Conservation (phyloP, 1,284 basidiomycete species). For the Puccinia brachypodii region DNA sequence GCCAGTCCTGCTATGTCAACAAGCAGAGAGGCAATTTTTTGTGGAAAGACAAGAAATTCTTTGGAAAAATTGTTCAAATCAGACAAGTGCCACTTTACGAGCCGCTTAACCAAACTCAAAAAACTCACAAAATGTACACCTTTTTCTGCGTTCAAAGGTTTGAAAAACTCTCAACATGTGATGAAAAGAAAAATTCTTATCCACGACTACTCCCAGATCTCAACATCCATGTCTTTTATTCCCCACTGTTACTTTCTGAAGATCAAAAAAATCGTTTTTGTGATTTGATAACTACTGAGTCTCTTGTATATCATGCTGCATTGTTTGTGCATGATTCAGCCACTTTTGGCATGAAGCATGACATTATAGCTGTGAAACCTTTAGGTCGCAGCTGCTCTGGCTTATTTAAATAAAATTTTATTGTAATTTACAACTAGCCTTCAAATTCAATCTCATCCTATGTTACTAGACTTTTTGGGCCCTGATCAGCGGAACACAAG, state of each 20-base stretch:
- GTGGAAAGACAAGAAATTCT: neutral
- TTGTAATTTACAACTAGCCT: too few species aligned
- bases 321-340: neutral
- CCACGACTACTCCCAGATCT: conserved; percentile 17
- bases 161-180: neutral
- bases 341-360: neutral
- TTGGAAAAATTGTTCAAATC: neutral
- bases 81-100: neutral
- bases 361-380: conserved; percentile 23
- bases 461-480: neutral
- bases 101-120: neutral
- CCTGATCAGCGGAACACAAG: too few species aligned
- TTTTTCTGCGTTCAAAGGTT: neutral
- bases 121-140: neutral
- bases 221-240: conserved; percentile 10
- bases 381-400: conserved; percentile 6
- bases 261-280: neutral
- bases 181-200: conserved; percentile 11
- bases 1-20: neutral
- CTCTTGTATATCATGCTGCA: conserved; percentile 8
- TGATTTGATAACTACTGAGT: conserved; percentile 15
- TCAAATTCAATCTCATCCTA: too few species aligned
- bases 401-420: neutral
- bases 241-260: conserved; percentile 13
- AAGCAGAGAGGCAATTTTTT: conserved; percentile 3